These are phyloP conservation scores for Spergularia azorica DNA, from an alignment of 179 eudicot genomes.

Conservation along the genomic window DNA sequence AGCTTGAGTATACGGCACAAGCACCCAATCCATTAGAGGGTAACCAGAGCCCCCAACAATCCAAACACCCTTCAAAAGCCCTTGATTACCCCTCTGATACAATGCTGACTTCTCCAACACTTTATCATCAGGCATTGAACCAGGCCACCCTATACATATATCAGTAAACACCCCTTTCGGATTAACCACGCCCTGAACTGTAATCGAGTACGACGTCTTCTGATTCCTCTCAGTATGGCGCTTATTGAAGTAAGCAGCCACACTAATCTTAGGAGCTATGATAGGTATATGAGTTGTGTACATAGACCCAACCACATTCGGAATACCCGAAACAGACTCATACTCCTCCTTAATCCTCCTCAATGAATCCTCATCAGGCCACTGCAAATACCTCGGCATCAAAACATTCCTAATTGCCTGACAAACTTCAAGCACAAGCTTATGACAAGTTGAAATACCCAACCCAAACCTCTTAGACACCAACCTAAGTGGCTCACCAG, in stretches of 20 bases:
- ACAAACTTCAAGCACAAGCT: constrained; percentile 63
- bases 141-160: constrained; percentile 58
- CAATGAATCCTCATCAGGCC: constrained; percentile 47
- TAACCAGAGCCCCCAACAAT: constrained; percentile 47
- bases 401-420: constrained; percentile 52
- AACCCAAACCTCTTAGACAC: constrained; percentile 56
- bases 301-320: constrained; percentile 49
- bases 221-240: constrained; percentile 49
- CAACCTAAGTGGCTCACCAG: constrained; percentile 55
- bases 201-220: constrained; percentile 54
- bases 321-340: constrained; percentile 45
- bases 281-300: constrained; percentile 58
- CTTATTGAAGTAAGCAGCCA: constrained; percentile 52
- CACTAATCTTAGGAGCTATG: constrained; percentile 55
- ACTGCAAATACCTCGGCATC: constrained; percentile 49
- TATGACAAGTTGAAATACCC: constrained; percentile 63
- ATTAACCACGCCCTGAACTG: constrained; percentile 55
- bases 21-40: constrained; percentile 56
- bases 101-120: constrained; percentile 53
- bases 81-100: constrained; percentile 41
- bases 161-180: constrained; percentile 50
- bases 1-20: constrained; percentile 49
- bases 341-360: constrained; percentile 39
- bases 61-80: constrained; percentile 48
- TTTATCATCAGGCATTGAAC: constrained; percentile 55